These are phyloP conservation scores for Mycena floridula DNA, from an alignment of 768 basidiomycete species.

Conservation along the genomic window DNA sequence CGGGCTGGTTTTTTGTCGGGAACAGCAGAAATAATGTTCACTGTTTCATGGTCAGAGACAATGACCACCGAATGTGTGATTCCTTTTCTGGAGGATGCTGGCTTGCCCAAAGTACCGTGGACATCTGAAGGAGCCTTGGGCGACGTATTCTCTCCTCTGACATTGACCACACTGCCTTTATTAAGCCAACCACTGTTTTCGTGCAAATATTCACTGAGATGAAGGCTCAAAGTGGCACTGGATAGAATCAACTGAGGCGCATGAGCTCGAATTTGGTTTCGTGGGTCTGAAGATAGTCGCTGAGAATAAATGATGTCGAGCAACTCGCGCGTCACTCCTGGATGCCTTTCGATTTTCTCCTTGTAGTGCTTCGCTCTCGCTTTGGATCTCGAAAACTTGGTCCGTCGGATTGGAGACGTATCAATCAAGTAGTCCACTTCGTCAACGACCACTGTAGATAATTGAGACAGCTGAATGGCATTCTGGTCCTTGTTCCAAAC, in stretches of 20 bases:
- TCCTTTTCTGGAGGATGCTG: constrained; percentile 1
- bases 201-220: constrained; percentile 47
- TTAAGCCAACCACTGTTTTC: constrained; percentile 56
- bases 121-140: not conserved
- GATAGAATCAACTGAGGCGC: constrained; percentile 59
- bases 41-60: constrained; percentile 48
- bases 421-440: constrained; percentile 72
- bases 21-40: constrained; percentile 40
- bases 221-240: constrained; percentile 63
- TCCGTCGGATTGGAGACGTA: constrained; percentile 34
- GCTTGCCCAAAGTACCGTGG: not conserved
- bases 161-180: constrained; percentile 29
- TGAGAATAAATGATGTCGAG: constrained; percentile 50
- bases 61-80: constrained; percentile 54
- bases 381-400: not conserved
- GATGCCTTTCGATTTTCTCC: constrained; percentile 44
- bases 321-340: constrained; percentile 51
- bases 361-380: constrained; percentile 21
- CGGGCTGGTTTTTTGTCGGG: constrained; percentile 11
- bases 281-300: constrained; percentile 8
- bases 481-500: constrained; percentile 37
- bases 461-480: constrained; percentile 36
- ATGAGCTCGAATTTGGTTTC: too few relatives aligned
- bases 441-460: constrained; percentile 64
- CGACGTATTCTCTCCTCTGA: constrained; percentile 18